Evolutionary conservation across 1,139 yeast genomes (phyloP).

Genomic region (Wickerhamomyces sp.): DNA sequence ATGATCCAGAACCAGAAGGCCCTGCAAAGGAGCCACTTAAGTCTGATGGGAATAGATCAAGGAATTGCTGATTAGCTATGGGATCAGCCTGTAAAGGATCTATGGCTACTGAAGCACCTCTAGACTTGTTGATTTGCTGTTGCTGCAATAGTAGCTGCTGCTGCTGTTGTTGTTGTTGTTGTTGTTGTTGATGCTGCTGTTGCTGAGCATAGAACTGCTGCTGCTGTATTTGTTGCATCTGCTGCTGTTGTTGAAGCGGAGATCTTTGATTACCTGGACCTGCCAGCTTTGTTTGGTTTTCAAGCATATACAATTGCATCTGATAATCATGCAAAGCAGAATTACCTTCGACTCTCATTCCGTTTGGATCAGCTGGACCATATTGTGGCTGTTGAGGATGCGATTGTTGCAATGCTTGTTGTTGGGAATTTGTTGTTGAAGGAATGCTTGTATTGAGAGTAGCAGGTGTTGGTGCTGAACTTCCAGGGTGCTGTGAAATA

Average conservation of each 20-base stretch:
- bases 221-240: conserved; percentile 1
- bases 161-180: not conserved
- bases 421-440: conserved; percentile 1
- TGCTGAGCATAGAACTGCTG: not conserved
- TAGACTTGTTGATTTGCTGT: conserved; percentile 3
- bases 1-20: not conserved
- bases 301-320: conserved; percentile 24
- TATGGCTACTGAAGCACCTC: conserved; percentile 19
- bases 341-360: conserved; percentile 11
- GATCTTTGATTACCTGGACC: conserved; percentile 4
- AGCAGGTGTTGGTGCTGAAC: not conserved
- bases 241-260: conserved; percentile 1
- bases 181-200: not conserved
- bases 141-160: not conserved
- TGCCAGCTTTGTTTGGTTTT: conserved; percentile 19
- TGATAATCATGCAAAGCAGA: conserved; percentile 24
- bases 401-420: conserved; percentile 1
- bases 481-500: not conserved
- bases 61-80: conserved; percentile 11
- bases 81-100: conserved; percentile 25
- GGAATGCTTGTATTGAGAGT: not conserved
- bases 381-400: not conserved
- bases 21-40: conserved; percentile 3
- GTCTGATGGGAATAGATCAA: conserved; percentile 21
- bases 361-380: conserved; percentile 8